These are phyloP conservation scores for Claviceps spartinae DNA, from an alignment of 2,329 filamentous ascomycete species.

Conservation along the genomic window DNA sequence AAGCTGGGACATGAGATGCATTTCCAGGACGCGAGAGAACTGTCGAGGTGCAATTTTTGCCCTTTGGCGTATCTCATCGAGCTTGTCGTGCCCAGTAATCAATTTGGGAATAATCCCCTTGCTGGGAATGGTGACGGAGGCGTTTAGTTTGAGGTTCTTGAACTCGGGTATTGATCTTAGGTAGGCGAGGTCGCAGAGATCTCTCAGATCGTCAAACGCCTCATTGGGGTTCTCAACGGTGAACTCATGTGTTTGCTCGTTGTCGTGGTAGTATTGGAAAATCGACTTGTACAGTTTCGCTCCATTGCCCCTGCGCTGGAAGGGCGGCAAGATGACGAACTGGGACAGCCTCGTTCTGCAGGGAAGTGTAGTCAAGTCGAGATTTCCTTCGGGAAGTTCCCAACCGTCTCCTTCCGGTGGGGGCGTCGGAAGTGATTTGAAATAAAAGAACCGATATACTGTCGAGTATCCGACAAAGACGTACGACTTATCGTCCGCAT, in stretches of 20 bases:
- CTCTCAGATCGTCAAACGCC: conserved; percentile 66
- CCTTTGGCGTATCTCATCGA: conserved; percentile 43
- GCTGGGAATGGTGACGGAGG: conserved; percentile 32
- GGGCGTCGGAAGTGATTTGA: conserved; percentile 31
- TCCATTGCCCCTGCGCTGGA: conserved; percentile 70
- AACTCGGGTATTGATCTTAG: conserved; percentile 49
- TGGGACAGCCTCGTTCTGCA: conserved; percentile 80
- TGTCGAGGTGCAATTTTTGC: conserved; percentile 67
- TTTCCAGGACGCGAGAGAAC: conserved; percentile 60
- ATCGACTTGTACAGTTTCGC: conserved; percentile 69
- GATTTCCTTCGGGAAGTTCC: conserved; percentile 30
- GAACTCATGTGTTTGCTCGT: conserved; percentile 62
- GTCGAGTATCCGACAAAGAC: conserved; percentile 81
- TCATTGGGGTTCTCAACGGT: conserved; percentile 92
- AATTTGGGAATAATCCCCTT: conserved; percentile 32
- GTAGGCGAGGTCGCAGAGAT: conserved; percentile 56
- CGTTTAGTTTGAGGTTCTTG: conserved; percentile 40
- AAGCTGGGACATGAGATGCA: conserved; percentile 54
- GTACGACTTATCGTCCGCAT: conserved; percentile 45
- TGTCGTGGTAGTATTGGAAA: conserved; percentile 53
- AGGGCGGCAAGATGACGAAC: conserved; percentile 80
- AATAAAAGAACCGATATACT: conserved; percentile 72
- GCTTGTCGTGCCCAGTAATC: conserved; percentile 43
- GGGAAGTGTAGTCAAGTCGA: conserved; percentile 47
- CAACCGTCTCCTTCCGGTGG: conserved; percentile 26